Evolutionary conservation across 495 filamentous ascomycete genomes (phyloP).

Genomic region (Neurospora sp.): DNA sequence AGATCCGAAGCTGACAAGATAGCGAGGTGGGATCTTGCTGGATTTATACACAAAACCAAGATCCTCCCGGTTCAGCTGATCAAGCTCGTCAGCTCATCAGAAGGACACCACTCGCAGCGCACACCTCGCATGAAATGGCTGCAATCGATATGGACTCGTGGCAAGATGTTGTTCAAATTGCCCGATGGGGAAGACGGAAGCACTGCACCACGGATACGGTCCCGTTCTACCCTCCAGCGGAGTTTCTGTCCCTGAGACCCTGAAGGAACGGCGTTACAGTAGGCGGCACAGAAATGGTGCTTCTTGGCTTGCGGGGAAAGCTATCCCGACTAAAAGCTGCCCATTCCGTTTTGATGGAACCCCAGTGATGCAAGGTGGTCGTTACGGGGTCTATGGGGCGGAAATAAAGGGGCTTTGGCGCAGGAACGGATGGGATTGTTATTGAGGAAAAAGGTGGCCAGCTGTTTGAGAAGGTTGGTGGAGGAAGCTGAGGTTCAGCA

Average conservation of each 20-base stretch:
- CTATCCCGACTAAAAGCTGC: neutral
- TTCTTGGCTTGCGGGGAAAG: neutral
- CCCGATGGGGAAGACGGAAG: neutral
- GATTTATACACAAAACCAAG: neutral
- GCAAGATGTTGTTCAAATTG: neutral
- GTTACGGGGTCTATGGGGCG: neutral
- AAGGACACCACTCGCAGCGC: neutral
- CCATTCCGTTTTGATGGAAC: neutral
- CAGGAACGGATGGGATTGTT: neutral
- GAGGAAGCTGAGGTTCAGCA: neutral
- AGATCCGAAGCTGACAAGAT: neutral
- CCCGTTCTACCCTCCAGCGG: neutral
- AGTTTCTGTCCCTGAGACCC: neutral
- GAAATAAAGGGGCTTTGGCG: neutral
- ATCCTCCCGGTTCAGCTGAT: neutral
- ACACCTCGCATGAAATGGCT: neutral
- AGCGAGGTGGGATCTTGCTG: neutral
- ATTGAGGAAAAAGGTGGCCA: neutral
- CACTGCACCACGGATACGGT: neutral
- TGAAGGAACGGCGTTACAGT: neutral
- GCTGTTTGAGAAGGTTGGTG: neutral
- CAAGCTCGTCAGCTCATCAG: neutral
- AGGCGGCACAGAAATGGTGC: neutral
- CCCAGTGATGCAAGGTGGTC: neutral
- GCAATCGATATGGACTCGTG: neutral